Base-by-base conservation (phyloP, 768 basidiomycete genomes). In the Hygrophoropsis aurantiaca region DNA sequence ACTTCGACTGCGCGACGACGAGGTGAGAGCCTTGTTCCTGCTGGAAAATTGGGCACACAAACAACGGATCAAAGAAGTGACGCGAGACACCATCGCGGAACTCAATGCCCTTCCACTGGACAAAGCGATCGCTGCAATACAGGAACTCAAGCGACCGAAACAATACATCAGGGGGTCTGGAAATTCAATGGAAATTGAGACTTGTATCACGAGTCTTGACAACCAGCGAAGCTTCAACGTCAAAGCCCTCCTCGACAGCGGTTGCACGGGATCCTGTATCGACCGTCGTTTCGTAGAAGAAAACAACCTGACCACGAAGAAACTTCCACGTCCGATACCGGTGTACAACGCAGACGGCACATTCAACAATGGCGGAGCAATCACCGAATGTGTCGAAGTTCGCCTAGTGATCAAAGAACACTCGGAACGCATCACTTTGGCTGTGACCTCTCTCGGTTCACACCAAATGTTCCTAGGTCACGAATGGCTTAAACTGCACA, bases 201-300 rank as follows among this genome's bases (percentile, higher is more conserved):
- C 36, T 7, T 51, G 35, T 2, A 20, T 51, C 4, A 44, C 21
- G 1, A 52, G 37, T 1, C 5, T 52, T 1, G 46, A 53, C 25
- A 44, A 48, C 24, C 20, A 32, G 7, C 9, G 23, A 2, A 4
- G 2, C 5, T 35, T 49, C 9, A 10, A 16, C 5, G 1, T 27
- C 1, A 1, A 21, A 0, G 47, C 47, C 5, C 38, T 64, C 1
- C 10, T 64, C 5, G 55, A 62, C 21, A 56, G 54, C 24, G 59
- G 62, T 0, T 49, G 53, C 20, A 64, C 57, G 2, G 57, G 58
- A 0, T 61, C 53, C 3, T 58, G 49, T 16, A 54, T 63, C n/a
- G 46, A 58, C 45, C 18, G 18, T 3, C 37, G 48, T 0, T 53
- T 51, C 20, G 49, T 53, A 2, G 23, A 35, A 40, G 33, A 40